Evolutionary conservation across 768 basidiomycete genomes (phyloP).

Genomic region (Boletus bicolor): DNA sequence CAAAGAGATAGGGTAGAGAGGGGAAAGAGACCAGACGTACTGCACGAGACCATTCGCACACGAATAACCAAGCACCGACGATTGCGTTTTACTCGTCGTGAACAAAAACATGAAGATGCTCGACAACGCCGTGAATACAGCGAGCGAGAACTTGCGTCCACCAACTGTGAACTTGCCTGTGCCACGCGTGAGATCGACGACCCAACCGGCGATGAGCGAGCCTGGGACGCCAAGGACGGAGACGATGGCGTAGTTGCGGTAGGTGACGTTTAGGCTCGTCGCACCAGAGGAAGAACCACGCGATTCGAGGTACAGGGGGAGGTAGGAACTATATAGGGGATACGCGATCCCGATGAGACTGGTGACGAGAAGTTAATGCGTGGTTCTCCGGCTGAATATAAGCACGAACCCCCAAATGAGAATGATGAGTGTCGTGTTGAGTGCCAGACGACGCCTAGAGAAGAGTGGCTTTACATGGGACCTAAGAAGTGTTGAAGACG

Average conservation of each 20-base stretch:
- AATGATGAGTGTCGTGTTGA: slow-evolving; percentile 48
- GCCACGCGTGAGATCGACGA: slow-evolving; percentile 43
- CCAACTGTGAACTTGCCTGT: slow-evolving; percentile 35
- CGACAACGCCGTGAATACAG: slow-evolving; percentile 42
- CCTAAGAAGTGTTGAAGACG: slow-evolving; percentile 19
- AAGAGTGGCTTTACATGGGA: slow-evolving; percentile 52
- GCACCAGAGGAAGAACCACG: slow-evolving; percentile 28
- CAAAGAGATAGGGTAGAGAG: too few species aligned
- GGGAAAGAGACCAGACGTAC: slow-evolving; percentile 26
- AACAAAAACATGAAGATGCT: slow-evolving; percentile 50
- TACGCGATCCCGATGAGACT: slow-evolving; percentile 52
- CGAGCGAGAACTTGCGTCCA: slow-evolving; percentile 48
- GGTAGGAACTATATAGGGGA: slow-evolving; percentile 51
- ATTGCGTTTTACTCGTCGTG: slow-evolving; percentile 42
- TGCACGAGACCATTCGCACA: slow-evolving; percentile 42
- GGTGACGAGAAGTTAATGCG: slow-evolving; percentile 1
- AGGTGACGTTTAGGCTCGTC: slow-evolving; percentile 31
- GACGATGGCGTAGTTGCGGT: slow-evolving; percentile 49
- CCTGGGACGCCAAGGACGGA: slow-evolving; percentile 47
- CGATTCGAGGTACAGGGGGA: slow-evolving; percentile 45
- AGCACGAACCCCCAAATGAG: slow-evolving; percentile 47
- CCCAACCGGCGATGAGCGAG: slow-evolving; percentile 42
- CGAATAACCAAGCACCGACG: slow-evolving; percentile 44
- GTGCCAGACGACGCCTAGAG: slow-evolving; percentile 39
- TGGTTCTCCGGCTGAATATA: neutral